These are phyloP conservation scores for Cairneyella variabilis DNA, from an alignment of 495 filamentous ascomycete genomes.

Conservation along the genomic window DNA sequence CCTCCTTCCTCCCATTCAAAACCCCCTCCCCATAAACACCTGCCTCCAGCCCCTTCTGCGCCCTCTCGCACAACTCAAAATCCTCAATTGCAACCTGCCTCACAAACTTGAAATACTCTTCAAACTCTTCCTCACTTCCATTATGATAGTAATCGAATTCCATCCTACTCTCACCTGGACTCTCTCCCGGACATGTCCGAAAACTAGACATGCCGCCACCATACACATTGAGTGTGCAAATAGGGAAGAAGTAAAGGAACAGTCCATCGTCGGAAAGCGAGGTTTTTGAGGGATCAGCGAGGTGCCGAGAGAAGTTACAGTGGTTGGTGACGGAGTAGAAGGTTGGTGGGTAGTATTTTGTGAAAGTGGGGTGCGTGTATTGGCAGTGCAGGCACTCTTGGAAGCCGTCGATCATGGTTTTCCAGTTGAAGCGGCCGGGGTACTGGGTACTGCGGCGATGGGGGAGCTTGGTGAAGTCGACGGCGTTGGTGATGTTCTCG, in stretches of 20 bases:
- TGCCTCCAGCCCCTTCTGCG: constrained; percentile 50
- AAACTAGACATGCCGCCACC: constrained; percentile 59
- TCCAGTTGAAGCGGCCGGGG: constrained; percentile 59
- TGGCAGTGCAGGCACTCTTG: constrained; percentile 63
- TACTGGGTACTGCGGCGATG: constrained; percentile 54
- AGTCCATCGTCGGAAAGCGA: constrained; percentile 16
- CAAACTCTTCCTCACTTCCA: constrained; percentile 50
- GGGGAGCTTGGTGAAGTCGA: constrained; percentile 55
- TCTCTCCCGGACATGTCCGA: constrained; percentile 50
- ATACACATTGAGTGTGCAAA: constrained; percentile 58
- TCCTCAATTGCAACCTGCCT: constrained; percentile 58
- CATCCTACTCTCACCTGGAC: constrained; percentile 53
- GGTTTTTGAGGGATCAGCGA: constrained; percentile 49
- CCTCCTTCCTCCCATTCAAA: constrained; percentile 55
- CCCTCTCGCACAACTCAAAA: constrained; percentile 57
- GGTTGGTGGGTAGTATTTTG: constrained; percentile 53
- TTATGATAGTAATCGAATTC: constrained; percentile 61
- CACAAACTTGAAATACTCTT: constrained; percentile 55
- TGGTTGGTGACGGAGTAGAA: constrained; percentile 55
- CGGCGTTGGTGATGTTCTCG: constrained; percentile 44
- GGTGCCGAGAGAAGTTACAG: constrained; percentile 54
- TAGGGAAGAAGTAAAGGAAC: constrained; percentile 61
- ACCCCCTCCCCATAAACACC: constrained; percentile 58
- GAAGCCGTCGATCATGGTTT: constrained; percentile 62
- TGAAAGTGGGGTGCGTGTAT: constrained; percentile 60